phyloP scores from a whole-genome alignment of 148 eudicot species.

The Fagopyrum esculentum region DNA sequence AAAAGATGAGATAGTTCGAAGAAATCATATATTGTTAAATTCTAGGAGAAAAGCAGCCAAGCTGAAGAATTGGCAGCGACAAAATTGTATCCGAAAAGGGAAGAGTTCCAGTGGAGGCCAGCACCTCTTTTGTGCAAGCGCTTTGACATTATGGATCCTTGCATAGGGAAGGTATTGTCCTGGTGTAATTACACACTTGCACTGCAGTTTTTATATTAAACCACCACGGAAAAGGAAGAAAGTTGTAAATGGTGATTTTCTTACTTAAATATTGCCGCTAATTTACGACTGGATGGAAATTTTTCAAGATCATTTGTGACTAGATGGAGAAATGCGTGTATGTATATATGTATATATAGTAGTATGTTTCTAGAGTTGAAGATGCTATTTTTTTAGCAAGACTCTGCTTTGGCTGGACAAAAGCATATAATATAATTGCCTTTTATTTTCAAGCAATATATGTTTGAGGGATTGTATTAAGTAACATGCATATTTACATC shows the following conservation, averaged over 20 bases:
- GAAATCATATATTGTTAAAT: conserved; percentile 7
- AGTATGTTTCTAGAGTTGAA: no score
- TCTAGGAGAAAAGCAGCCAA: conserved; percentile 37
- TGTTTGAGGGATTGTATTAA: not conserved
- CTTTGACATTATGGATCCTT: conserved; percentile 85
- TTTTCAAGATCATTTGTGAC: not conserved
- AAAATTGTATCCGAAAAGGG: conserved; percentile 66
- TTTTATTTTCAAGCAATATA: not conserved
- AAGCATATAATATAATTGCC: not conserved
- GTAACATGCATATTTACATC: not conserved
- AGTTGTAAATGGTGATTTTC: not conserved
- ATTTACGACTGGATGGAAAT: not conserved
- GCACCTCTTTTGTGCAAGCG: conserved; percentile 88
- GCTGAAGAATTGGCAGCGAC: conserved; percentile 38
- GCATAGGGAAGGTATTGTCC: conserved; percentile 65
- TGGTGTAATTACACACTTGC: not conserved
- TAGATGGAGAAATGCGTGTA: no score
- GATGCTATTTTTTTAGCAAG: not conserved
- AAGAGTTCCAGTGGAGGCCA: conserved; percentile 91
- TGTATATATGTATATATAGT: no score
- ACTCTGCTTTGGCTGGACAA: not conserved
- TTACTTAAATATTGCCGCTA: not conserved
- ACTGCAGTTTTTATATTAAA: not conserved
- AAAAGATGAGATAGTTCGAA: conserved; percentile 11
- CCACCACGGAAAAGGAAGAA: not conserved